A percentile compares a stretch with the other conserved stretches of the same genome.
These are phyloP conservation scores for Rhododendron simsii DNA, from an alignment of 148 eudicot species.

Conservation along the genomic window DNA sequence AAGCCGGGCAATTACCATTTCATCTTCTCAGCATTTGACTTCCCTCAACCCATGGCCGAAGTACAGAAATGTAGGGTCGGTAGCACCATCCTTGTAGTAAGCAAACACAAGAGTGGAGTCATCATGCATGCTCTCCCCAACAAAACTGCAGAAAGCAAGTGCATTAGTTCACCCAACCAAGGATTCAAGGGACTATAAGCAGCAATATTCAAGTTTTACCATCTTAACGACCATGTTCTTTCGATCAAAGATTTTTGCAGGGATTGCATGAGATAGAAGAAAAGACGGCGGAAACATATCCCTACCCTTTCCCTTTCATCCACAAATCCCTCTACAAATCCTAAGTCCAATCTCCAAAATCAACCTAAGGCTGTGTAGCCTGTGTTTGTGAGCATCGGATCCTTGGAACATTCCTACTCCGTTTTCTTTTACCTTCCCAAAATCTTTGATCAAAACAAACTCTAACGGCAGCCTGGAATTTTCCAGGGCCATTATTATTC, in stretches of 20 bases:
- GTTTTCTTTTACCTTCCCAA: neutral
- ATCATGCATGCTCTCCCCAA: conserved; percentile 64
- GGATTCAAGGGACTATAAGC: neutral
- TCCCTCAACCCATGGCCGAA: conserved; percentile 49
- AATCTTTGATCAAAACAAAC: neutral
- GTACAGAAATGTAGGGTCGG: conserved; percentile 51
- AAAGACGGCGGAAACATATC: neutral
- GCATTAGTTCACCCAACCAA: neutral
- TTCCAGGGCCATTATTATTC: neutral
- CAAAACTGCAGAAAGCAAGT: conserved; percentile 31
- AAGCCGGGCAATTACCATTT: neutral
- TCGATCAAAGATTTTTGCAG: neutral
- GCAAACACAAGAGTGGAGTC: conserved; percentile 44
- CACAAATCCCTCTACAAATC: neutral
- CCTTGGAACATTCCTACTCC: neutral
- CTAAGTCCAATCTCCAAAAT: neutral
- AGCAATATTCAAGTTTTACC: neutral
- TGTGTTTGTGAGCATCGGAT: neutral
- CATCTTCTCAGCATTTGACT: conserved; percentile 31
- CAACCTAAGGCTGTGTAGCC: neutral
- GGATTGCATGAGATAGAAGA: neutral
- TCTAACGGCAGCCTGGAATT: neutral
- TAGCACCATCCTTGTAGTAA: conserved; percentile 51
- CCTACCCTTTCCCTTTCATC: neutral
- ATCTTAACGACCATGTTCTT: neutral